Evolutionary conservation across 148 eudicot species (phyloP), one percentile per base, ranked within the genome.

Genomic region (Rhododendron williamsianum): DNA sequence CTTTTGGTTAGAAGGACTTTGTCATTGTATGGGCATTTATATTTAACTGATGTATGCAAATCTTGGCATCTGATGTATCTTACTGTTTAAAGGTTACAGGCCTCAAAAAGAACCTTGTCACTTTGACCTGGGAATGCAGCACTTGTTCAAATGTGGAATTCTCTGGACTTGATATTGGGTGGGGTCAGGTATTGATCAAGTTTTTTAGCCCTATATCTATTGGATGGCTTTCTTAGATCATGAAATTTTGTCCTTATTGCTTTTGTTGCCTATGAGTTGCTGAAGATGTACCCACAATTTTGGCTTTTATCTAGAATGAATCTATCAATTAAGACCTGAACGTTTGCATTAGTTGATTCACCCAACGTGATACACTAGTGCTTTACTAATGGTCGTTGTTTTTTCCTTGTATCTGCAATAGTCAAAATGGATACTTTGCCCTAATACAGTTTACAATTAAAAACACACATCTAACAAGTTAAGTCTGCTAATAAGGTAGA

Each of bases 81-180:
- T 81, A 69, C 38, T 84, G 46, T 88, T 82, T 82, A 86, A 90
- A 96, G 98, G 98, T 95, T 85, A 93, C 98, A 90, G 98, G 95
- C 65, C 87, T 93, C 10, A 92, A 91, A 91, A 95, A 87, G 94
- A 92, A 92, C 86, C 90, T 87, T 60, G 90, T 93, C 73, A 91
- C 87, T 7, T 90, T 95, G 86, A 92, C 86, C 81, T 95, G 96
- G 99, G 25, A 84, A 52, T 92, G 89, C 52, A 54, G 51, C 43
- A 83, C 87, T 87, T 88, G 88, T 85, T 91, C 93, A 15, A 83
- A 85, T n/a, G 99, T 97, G 71, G 99, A 95, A 89, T 89, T 97
- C 45, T 90, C 98, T 49, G 99, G 99, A 16, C 98, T 97, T 84
- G 98, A 97, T 90, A 86, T 95, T 78, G 99, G 99, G 6, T 97